Base-by-base conservation (phyloP, 306 rosid species). In the Pyrus communis region DNA sequence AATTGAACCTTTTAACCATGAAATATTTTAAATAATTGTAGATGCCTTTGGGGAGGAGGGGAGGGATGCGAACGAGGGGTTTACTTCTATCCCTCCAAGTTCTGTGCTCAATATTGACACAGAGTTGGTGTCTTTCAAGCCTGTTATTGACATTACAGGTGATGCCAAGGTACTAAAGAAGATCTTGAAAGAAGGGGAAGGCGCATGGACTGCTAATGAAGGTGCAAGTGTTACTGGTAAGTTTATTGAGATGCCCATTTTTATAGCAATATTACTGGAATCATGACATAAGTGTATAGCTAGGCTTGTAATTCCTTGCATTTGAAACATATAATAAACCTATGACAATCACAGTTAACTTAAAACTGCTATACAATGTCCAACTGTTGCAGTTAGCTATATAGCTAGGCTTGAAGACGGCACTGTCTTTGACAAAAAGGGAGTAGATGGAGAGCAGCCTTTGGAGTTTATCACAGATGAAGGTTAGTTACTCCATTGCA, bases 331-430 rank as follows among this genome's bases (percentile, higher is more conserved):
- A 35, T 73, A 22, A 73, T 69, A 49, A 55, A 54, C 21, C 55
- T 70, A 62, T 54, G 46, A 58, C 71, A 54, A 64, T 54, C 54
- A 35, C 49, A 22, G 35, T 33, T 64, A 67, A 22, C 23, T 67
- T 33, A 23, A 70, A 23, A 69, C 33, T 74, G 64, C 46, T 31
- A 4, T 27, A n/a, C 18, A 28, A 42, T 18, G 59, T 76, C 15
- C 57, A 22, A 28, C 67, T 67, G 17, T 74, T 78, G 80, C 89
- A 89, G 90, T 91, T 74, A 81, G 82, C 71, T 86, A 84, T 52
- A 81, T 77, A 58, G 93, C 89, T 30, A 80, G 55, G 83, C 86
- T 91, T 40, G 93, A 91, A 79, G 87, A 91, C 84, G 92, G 92
- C 30, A 83, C 82, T 58, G 75, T 89, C 23, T 89, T 91, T 82